These are phyloP conservation scores for Teratosphaeria pseudoeucalypti DNA, from an alignment of 2,329 filamentous ascomycete species.

Conservation along the genomic window DNA sequence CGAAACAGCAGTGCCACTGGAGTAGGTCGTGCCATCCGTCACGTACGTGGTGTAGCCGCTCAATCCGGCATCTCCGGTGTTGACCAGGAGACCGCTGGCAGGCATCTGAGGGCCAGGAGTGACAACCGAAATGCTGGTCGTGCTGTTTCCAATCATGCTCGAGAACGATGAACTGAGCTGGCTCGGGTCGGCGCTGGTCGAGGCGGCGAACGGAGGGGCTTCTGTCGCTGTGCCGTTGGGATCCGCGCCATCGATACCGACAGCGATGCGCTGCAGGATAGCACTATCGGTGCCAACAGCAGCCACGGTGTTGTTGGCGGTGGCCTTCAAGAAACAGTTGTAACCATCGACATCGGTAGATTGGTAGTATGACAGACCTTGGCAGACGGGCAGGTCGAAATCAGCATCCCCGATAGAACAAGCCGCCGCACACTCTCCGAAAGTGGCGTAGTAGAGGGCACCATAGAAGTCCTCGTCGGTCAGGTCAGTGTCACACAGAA, in stretches of 20 bases:
- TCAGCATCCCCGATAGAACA: slow-evolving; percentile 22
- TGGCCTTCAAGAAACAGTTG: slow-evolving; percentile 25
- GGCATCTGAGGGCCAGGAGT: slow-evolving; percentile 16
- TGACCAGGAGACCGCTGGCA: slow-evolving; percentile 12
- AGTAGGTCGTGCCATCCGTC: slow-evolving; percentile 22
- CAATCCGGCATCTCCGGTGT: slow-evolving; percentile 5
- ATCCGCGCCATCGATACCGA: slow-evolving; percentile 14
- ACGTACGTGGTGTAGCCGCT: slow-evolving; percentile 20
- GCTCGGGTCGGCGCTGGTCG: slow-evolving; percentile 7
- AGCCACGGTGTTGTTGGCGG: slow-evolving; percentile 14
- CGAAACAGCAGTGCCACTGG: slow-evolving; percentile 19
- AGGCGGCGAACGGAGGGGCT: slow-evolving; percentile 11
- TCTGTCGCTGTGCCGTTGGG: slow-evolving; percentile 16
- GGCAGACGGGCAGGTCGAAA: slow-evolving; percentile 21
- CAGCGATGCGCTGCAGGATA: slow-evolving; percentile 18
- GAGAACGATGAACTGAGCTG: slow-evolving; percentile 19
- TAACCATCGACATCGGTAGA: slow-evolving; percentile 11
- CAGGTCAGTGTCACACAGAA: slow-evolving; percentile 25
- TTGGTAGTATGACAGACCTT: slow-evolving; percentile 22
- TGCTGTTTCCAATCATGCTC: slow-evolving; percentile 17
- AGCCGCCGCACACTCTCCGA: slow-evolving; percentile 23
- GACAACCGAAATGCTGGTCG: slow-evolving; percentile 19
- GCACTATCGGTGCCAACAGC: slow-evolving; percentile 20
- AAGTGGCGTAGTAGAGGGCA: slow-evolving; percentile 17
- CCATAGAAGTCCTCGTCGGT: slow-evolving; percentile 17